A percentile compares a stretch with the other conserved stretches of the same genome.
These are phyloP conservation scores for Colletotrichum destructivum DNA, from an alignment of 2,329 filamentous ascomycete genomes.

Conservation along the genomic window DNA sequence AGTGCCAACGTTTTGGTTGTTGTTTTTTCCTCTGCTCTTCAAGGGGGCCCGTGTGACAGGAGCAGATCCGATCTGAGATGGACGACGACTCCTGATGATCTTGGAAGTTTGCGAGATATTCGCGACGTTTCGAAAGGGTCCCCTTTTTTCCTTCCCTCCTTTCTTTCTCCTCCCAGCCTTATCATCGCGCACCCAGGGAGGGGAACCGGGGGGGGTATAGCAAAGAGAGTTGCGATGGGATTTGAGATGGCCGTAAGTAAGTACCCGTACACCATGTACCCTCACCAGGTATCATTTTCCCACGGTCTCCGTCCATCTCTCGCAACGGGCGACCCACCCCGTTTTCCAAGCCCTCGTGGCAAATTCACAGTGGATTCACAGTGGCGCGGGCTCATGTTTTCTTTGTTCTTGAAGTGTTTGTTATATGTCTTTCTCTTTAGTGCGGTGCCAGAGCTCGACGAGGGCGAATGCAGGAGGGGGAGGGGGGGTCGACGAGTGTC, in stretches of 20 bases:
- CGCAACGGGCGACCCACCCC: background rate
- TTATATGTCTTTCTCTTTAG: background rate
- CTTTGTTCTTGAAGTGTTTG: background rate
- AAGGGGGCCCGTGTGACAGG: constrained; percentile 31
- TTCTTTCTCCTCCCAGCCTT: constrained; percentile 9
- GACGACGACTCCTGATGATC: constrained; percentile 25
- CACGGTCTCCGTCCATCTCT: background rate
- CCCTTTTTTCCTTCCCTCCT: no score
- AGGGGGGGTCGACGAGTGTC: background rate
- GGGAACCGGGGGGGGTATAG: background rate
- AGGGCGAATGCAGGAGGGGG: background rate
- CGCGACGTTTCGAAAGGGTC: constrained; percentile 3
- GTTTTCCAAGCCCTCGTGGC: constrained; percentile 35
- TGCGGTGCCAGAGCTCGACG: background rate
- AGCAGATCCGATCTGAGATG: constrained; percentile 7
- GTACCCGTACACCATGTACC: no score
- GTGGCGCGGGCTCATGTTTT: background rate
- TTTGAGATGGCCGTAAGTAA: constrained; percentile 9
- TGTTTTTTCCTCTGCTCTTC: constrained; percentile 17
- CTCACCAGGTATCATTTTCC: background rate
- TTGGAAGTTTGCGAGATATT: constrained; percentile 7
- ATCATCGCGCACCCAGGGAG: constrained; percentile 4
- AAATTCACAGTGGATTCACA: constrained; percentile 6
- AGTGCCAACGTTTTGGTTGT: constrained; percentile 20
- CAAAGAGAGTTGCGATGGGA: background rate